Evolutionary conservation across 1,284 basidiomycete genomes (phyloP), one percentile per base, ranked within the genome.

Genomic region (Rhodotorula sp.): DNA sequence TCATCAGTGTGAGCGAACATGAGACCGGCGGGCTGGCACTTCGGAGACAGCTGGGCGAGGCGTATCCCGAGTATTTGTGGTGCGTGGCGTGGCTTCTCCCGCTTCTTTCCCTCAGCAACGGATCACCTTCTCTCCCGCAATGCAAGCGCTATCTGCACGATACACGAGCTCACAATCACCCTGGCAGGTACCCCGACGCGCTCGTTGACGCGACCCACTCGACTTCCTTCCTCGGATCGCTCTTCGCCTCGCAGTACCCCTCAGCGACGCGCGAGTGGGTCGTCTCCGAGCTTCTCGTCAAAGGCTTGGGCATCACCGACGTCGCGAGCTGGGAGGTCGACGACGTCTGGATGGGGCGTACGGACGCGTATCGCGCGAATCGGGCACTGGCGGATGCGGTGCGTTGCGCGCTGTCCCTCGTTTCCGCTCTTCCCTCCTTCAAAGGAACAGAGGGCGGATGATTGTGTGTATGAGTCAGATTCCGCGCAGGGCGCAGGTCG

Each of bases 1-100:
- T 83, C 36, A 80, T 82, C 41, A 80, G 79, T 21, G 80, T 82
- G 7, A 79, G 79, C 22, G 82, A 83, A 59, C 82, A 83, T 73
- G 82, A 83, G 69, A 83, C 82, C 15, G 82, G 82, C 27, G 82
- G 82, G 0, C 66, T 83, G 7, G 74, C 81, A 4, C 66, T 83
- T 2, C 82, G 81, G 1, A 64, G 81, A 50, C 82, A 83, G 64
- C 71, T 83, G 13, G 76, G 67, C 8, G 56, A 66, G 6, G 73
- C 74, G 21, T 82, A 82, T 62, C 82, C 80, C 1, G 77, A 76
- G n/a, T 79, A 79, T 41, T 36, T 77, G 39, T 75, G 65, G 68
- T 70, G 12, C 57, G 53, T 36, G 4, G 10, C 36, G n/a, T n/a
- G n/a, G 4, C 6, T n/a, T 21, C 0, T 36, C 25, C 27, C 0